phyloP scores from a whole-genome alignment of 2,329 filamentous ascomycete genomes.

The Alternaria sp. region DNA sequence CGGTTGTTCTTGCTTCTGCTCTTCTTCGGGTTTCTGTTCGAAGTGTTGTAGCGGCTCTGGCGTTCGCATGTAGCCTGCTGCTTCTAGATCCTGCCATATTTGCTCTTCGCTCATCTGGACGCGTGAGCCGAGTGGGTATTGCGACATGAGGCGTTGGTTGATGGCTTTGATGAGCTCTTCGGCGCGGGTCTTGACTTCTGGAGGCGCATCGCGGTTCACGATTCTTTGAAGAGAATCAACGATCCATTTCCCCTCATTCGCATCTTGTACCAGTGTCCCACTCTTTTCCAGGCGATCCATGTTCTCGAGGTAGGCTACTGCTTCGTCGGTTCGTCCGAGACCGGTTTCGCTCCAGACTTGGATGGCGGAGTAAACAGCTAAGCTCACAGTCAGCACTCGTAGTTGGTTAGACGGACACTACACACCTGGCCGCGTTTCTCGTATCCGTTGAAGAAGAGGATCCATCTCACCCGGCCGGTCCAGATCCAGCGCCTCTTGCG shows the following conservation, averaged over 20 bases:
- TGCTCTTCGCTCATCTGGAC: conserved; percentile 30
- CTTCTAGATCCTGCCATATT: conserved; percentile 39
- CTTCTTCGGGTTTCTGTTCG: conserved; percentile 36
- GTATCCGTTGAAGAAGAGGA: conserved; percentile 40
- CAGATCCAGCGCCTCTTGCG: conserved; percentile 21
- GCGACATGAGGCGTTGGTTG: conserved; percentile 46
- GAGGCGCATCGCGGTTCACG: conserved; percentile 30
- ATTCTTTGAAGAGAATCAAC: conserved; percentile 41
- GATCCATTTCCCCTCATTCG: conserved; percentile 42
- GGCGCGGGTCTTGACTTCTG: conserved; percentile 32
- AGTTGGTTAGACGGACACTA: conserved; percentile 19
- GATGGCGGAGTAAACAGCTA: conserved; percentile 43
- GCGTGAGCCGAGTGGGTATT: conserved; percentile 35
- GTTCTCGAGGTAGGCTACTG: conserved; percentile 31
- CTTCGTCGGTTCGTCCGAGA: conserved; percentile 33
- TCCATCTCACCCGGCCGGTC: conserved; percentile 36
- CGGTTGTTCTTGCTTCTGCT: conserved; percentile 33
- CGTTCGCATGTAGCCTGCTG: conserved; percentile 37
- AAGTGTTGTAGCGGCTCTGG: conserved; percentile 20
- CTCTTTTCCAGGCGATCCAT: conserved; percentile 33
- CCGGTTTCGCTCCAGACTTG: conserved; percentile 44
- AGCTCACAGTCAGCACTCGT: conserved; percentile 18
- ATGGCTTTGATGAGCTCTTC: conserved; percentile 38
- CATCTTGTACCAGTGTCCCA: conserved; percentile 35
- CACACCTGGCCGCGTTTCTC: conserved; percentile 44